phyloP scores from a whole-genome alignment of 768 basidiomycete genomes.

The Amanita brunnescens region DNA sequence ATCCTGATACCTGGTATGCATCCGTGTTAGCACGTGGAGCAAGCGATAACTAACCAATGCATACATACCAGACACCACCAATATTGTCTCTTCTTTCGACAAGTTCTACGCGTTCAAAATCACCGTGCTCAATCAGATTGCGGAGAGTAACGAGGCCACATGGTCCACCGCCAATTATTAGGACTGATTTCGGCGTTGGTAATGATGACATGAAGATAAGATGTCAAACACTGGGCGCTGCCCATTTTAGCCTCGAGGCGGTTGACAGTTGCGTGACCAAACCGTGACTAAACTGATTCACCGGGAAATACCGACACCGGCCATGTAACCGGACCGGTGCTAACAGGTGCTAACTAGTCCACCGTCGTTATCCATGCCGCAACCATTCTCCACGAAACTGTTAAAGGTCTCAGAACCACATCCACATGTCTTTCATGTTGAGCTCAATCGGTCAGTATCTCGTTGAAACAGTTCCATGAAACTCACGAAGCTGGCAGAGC shows the following conservation, averaged over 20 bases:
- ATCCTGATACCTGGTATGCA: background rate
- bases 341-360: too few relatives aligned
- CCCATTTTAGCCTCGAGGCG: background rate
- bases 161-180: slow-evolving; percentile 41
- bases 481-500: slow-evolving; percentile 23
- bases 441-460: slow-evolving; percentile 33
- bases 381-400: slow-evolving; percentile 16
- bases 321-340: background rate
- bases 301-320: too few relatives aligned
- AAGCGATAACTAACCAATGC: background rate
- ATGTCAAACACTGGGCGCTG: background rate
- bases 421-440: slow-evolving; percentile 36
- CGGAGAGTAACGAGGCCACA: slow-evolving; percentile 39
- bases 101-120: slow-evolving; percentile 34
- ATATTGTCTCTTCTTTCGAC: slow-evolving; percentile 39
- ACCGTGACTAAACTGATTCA: too few relatives aligned
- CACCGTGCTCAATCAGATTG: slow-evolving; percentile 34
- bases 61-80: slow-evolving; percentile 45
- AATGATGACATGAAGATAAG: background rate
- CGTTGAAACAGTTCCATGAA: background rate
- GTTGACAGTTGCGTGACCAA: background rate
- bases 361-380: too few relatives aligned
- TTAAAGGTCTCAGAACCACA: slow-evolving; percentile 39
- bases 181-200: slow-evolving; percentile 21
- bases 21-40: background rate